These are phyloP conservation scores for Xylaria sp. DNA, from an alignment of 2,329 filamentous ascomycete genomes.

Conservation along the genomic window DNA sequence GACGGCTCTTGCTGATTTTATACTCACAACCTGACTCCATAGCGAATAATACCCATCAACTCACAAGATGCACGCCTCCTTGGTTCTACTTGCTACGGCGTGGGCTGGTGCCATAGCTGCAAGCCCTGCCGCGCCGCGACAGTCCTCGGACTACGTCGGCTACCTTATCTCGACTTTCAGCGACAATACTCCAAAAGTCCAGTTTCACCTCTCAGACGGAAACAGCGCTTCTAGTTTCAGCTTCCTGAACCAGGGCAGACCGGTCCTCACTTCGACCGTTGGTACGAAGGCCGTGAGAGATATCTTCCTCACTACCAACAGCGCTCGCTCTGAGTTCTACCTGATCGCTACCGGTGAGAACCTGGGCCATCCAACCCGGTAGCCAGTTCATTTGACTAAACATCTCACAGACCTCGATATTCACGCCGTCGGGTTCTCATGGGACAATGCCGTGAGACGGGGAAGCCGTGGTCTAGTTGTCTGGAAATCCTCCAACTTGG, in stretches of 20 bases:
- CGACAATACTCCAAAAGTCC: constrained; percentile 38
- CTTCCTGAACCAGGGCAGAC: constrained; percentile 37
- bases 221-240: constrained; percentile 37
- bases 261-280: constrained; percentile 39
- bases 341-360: constrained; percentile 40
- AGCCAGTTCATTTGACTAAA: background rate
- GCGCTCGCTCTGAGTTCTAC: constrained; percentile 39
- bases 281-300: constrained; percentile 41
- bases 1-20: background rate
- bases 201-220: constrained; percentile 40
- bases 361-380: background rate
- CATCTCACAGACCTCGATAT: constrained; percentile 39
- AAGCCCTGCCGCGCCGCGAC: constrained; percentile 11
- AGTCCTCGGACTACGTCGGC: constrained; percentile 32
- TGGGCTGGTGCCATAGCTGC: constrained; percentile 8
- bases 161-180: constrained; percentile 43
- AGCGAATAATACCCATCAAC: background rate
- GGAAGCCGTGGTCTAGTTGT: constrained; percentile 42
- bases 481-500: constrained; percentile 41
- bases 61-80: constrained; percentile 4
- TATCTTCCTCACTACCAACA: constrained; percentile 40
- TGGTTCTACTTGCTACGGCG: constrained; percentile 12
- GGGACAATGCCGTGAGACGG: constrained; percentile 40
- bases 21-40: background rate
- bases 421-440: constrained; percentile 38